A percentile compares a stretch with the other conserved stretches of the same genome.
These are phyloP conservation scores for Mycena polygramma DNA, from an alignment of 768 basidiomycete genomes.

Conservation along the genomic window DNA sequence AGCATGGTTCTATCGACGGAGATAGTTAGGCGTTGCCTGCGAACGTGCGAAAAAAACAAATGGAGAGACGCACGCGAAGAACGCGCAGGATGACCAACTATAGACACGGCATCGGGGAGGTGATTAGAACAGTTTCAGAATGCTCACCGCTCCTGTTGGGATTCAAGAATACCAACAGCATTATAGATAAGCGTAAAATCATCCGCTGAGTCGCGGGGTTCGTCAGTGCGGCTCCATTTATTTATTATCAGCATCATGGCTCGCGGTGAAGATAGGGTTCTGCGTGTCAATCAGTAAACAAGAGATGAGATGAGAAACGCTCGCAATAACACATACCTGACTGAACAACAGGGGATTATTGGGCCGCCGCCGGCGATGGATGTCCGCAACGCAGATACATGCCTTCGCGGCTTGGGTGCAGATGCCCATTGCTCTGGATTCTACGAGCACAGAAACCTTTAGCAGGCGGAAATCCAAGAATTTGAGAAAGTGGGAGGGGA, in stretches of 20 bases:
- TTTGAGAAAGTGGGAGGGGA: no score
- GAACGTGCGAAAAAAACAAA: no score
- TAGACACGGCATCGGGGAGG: no score
- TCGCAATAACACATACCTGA: neutral
- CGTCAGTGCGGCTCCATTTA: neutral
- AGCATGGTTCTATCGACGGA: neutral
- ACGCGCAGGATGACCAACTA: neutral
- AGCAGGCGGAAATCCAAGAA: no score
- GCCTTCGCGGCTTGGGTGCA: slow-evolving; percentile 20
- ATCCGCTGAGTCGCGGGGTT: neutral
- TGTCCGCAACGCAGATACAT: neutral
- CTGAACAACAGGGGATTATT: slow-evolving; percentile 13
- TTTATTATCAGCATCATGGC: slow-evolving; percentile 17
- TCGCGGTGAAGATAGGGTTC: slow-evolving; percentile 19
- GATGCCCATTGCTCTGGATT: neutral
- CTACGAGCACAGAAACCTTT: neutral
- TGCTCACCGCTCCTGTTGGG: neutral
- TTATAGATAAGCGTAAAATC: neutral
- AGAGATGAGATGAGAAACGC: neutral
- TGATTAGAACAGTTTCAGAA: neutral
- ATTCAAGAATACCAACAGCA: neutral
- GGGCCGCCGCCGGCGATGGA: neutral
- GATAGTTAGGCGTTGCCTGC: no score
- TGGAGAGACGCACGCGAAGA: neutral
- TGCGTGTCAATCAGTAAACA: neutral